Base-by-base conservation (phyloP, 768 basidiomycete genomes). In the Leucocoprinus leucothites region DNA sequence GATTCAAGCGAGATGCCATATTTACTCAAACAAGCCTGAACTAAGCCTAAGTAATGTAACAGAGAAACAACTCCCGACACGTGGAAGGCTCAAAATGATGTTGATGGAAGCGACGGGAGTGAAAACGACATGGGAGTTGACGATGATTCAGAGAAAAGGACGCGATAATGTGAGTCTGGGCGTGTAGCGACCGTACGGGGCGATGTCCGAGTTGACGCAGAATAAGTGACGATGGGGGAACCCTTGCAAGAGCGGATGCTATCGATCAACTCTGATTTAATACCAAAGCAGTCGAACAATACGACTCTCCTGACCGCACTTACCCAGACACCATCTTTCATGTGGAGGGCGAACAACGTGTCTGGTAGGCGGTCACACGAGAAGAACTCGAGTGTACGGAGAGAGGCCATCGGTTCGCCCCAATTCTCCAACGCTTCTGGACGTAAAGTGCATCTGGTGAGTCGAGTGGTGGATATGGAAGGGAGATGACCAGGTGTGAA, bases 401-500 rank as follows among this genome's bases (percentile, higher is more conserved):
- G 40, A 42, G 16, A 18, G 8, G 14, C n/a, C 40, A 3, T 1
- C 14, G 43, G 25, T 24, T 45, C 40, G 16, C 35, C 31, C 1
- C 34, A 34, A 25, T 43, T 34, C 9, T 13, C 19, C 31, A 57
- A 19, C 5, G 56, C 34, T n/a, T 34, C 42, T 14, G 38, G 44
- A 21, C 36, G 51, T 13, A 48, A 28, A n/a, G 40, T 44, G 25
- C 51, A 58, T 19, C 50, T 45, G 19, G 42, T 57, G 2, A 57
- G 50, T 9, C 42, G 24, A 28, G 53, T 18, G 9, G 45, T 22
- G 18, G 40, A 38, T 9, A 57, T n/a, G 9, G 56, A 51, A 35
- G 56, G 56, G 9, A 52, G 16, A 25, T 57, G 16, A 21, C 21
- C 24, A 7, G 51, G 1, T 9, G 22, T 36, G 28, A 57, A 18